Evolutionary conservation across 176 grass and related monocot species (phyloP).

Genomic region (Melocanna baccifera): DNA sequence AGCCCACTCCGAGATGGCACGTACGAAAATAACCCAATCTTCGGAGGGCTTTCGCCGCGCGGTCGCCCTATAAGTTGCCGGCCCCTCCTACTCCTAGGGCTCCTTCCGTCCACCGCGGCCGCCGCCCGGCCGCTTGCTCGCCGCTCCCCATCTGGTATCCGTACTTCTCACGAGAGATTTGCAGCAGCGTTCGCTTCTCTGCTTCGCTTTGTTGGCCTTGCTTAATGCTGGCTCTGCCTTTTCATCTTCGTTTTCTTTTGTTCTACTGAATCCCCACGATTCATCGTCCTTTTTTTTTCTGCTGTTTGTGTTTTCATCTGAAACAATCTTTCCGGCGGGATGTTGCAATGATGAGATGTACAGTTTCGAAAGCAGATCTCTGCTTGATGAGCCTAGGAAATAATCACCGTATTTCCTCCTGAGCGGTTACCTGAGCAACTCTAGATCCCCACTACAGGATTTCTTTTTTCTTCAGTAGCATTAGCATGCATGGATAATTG

Average conservation of each 20-base stretch:
- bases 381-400: slow-evolving; percentile 45
- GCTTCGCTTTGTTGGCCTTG: background rate
- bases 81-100: background rate
- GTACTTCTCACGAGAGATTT: background rate
- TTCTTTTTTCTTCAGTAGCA: background rate
- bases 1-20: background rate
- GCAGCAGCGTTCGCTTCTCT: no score
- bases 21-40: background rate
- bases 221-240: background rate
- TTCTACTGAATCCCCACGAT: background rate
- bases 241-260: no score
- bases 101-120: background rate
- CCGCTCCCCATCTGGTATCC: background rate
- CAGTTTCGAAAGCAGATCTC: slow-evolving; percentile 20
- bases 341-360: slow-evolving; percentile 43
- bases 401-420: slow-evolving; percentile 55
- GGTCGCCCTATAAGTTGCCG: background rate
- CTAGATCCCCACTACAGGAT: background rate
- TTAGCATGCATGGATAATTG: background rate
- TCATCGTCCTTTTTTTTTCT: background rate
- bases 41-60: background rate
- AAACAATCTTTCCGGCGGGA: background rate
- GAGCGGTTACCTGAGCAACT: slow-evolving; percentile 88
- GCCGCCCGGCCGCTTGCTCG: no score
- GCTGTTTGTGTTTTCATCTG: background rate